phyloP scores from a whole-genome alignment of 768 basidiomycete species.

The Kwoniella pini region DNA sequence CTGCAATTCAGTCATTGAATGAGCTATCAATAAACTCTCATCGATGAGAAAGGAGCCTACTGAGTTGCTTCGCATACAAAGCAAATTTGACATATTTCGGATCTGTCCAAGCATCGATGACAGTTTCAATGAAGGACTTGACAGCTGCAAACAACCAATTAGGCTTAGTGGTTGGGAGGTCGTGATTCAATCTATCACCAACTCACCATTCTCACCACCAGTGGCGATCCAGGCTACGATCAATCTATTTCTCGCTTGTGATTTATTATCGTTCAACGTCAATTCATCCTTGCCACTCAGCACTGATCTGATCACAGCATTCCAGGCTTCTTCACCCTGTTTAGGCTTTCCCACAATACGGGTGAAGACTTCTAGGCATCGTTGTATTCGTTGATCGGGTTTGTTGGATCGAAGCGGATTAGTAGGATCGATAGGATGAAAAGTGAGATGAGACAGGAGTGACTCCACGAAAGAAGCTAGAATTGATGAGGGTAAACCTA shows the following conservation, averaged over 20 bases:
- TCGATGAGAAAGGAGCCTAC: constrained; percentile 55
- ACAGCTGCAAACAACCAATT: constrained; percentile 26
- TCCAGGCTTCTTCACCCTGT: constrained; percentile 37
- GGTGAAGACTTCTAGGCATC: constrained; percentile 62
- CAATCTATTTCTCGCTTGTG: constrained; percentile 58
- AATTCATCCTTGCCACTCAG: constrained; percentile 59
- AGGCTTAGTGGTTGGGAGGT: no score
- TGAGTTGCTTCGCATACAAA: constrained; percentile 69
- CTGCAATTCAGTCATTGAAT: constrained; percentile 56
- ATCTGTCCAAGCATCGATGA: constrained; percentile 70
- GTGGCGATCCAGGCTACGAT: constrained; percentile 69
- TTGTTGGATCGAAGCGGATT: constrained; percentile 20
- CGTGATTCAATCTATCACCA: no score
- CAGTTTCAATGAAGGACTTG: constrained; percentile 40
- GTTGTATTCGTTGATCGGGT: constrained; percentile 59
- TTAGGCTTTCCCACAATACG: constrained; percentile 60
- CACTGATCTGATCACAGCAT: constrained; percentile 36
- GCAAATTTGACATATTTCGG: constrained; percentile 79
- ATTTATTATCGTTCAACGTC: constrained; percentile 57
- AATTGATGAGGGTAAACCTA: constrained; percentile 59
- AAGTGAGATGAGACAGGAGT: constrained; percentile 34
- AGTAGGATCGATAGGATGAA: not conserved
- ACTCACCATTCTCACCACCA: constrained; percentile 54
- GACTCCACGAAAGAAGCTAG: constrained; percentile 59
- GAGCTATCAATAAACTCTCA: not conserved